Base-by-base conservation (phyloP, 495 filamentous ascomycete genomes). In the Pyrenopolyporus hunteri region DNA sequence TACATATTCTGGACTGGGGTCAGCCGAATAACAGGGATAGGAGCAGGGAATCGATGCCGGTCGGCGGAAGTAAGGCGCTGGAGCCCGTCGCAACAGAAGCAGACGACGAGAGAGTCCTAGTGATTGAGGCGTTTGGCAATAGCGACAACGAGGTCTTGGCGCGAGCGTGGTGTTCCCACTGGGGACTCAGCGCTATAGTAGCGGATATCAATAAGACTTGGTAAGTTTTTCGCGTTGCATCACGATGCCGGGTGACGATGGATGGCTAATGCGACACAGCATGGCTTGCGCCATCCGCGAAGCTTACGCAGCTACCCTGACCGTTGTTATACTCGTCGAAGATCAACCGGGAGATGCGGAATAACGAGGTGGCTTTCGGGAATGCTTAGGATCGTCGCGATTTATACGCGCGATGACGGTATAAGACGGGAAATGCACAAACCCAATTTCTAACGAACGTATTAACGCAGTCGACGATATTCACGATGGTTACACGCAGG, bases 71-170 rank as follows among this genome's bases (percentile, higher is more conserved):
- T 55, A 58, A 52, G 35, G 29, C 51, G 2, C 45, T 44, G 25
- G 35, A 63, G 22, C 33, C 42, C 11, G 31, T 42, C 25, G 44
- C 52, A 26, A 68, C 69, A 14, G 70, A 44, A 6, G 71, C 73
- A 17, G 78, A 82, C 42, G 72, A 82, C 7, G 84, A 87, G 57
- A 77, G 77, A 60, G 86, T 91, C 8, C 74, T 91, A 31, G 86
- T 86, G 28, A 78, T 91, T 13, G 84, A 90, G 72, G 86, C 87
- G 22, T 85, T 87, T 61, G 88, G 88, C 7, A 86, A 85, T 22
- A 72, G 70, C 40, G 88, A 91, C 69, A 90, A 89, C 56, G 88
- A 89, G 70, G 87, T 91, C 10, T 79, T 91, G 64, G 86, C 86
- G 1, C 74, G 88, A 44, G 88, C 88, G 36, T 90, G 87, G 87